Evolutionary conservation across 2,329 filamentous ascomycete species (phyloP).

Genomic region (Ophiosphaerella korrae): DNA sequence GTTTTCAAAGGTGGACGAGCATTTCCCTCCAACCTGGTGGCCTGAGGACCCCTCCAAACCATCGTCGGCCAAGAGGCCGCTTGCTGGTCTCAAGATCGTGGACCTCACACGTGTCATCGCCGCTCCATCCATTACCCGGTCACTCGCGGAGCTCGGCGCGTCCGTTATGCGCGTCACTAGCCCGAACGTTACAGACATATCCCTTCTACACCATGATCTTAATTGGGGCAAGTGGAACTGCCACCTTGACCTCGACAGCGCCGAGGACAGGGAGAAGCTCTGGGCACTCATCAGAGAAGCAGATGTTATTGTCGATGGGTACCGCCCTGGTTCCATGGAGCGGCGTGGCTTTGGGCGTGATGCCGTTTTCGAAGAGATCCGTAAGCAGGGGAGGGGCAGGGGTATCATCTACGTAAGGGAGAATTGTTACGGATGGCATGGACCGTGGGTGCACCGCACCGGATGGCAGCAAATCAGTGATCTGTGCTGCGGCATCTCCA

Average conservation of each 20-base stretch:
- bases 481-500: slow-evolving; percentile 52
- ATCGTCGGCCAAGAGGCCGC: slow-evolving; percentile 44
- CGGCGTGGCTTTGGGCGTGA: slow-evolving; percentile 53
- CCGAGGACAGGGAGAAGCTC: slow-evolving; percentile 48
- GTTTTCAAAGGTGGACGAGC: too few species aligned
- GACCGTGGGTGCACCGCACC: slow-evolving; percentile 52
- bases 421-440: slow-evolving; percentile 61
- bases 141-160: slow-evolving; percentile 54
- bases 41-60: slow-evolving; percentile 34
- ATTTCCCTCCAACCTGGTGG: slow-evolving; percentile 49
- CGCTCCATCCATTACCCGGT: slow-evolving; percentile 51
- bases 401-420: slow-evolving; percentile 57
- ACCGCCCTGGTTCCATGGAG: slow-evolving; percentile 55
- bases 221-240: slow-evolving; percentile 59
- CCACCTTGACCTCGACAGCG: slow-evolving; percentile 51
- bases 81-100: slow-evolving; percentile 57
- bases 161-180: slow-evolving; percentile 54
- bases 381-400: slow-evolving; percentile 47
- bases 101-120: slow-evolving; percentile 58
- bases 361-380: slow-evolving; percentile 50
- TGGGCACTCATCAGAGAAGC: slow-evolving; percentile 53
- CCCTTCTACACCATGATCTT: slow-evolving; percentile 51
- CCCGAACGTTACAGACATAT: slow-evolving; percentile 49
- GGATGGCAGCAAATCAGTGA: slow-evolving; percentile 63
- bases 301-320: slow-evolving; percentile 58